Conservation (phyloP, 2,329 filamentous ascomycete species). For the Cladophialophora yegresii region DNA sequence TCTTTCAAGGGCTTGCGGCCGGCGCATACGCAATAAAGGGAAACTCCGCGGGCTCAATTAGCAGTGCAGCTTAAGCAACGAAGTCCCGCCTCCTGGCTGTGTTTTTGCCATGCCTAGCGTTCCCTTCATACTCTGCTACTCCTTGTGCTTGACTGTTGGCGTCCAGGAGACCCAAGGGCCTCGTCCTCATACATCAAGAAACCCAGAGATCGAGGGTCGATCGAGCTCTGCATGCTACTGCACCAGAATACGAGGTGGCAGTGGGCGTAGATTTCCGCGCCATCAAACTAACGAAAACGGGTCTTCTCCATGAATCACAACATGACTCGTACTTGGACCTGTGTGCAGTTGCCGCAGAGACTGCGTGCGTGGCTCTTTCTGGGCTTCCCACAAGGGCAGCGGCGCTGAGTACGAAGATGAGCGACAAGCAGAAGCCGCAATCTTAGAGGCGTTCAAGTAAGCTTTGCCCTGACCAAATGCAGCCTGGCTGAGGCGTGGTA, state of each 20-base stretch:
- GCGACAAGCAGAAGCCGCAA: conserved; percentile 19
- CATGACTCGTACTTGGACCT: no score
- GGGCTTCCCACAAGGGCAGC: background rate
- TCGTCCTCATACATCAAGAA: no score
- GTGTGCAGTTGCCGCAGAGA: background rate
- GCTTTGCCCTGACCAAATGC: conserved; percentile 22
- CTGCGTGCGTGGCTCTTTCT: background rate
- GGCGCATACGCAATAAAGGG: background rate
- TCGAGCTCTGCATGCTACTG: background rate
- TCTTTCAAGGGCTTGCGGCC: background rate
- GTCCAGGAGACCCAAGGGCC: no score
- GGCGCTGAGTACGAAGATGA: background rate
- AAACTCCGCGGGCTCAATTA: background rate
- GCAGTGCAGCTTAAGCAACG: no score
- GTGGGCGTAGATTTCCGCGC: no score
- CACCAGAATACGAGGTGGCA: background rate
- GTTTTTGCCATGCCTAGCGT: background rate
- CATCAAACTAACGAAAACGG: background rate
- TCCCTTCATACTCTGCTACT: background rate
- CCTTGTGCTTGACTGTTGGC: background rate
- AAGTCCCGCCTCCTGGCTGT: background rate
- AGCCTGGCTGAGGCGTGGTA: conserved; percentile 16
- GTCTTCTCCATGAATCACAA: no score
- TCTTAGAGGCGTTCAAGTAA: conserved; percentile 35
- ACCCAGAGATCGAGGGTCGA: background rate